Percentiles rank a stretch among this genome's conserved stretches.
Evolutionary conservation across 495 filamentous ascomycete species (phyloP).

Genomic region (Amniculicola lignicola): DNA sequence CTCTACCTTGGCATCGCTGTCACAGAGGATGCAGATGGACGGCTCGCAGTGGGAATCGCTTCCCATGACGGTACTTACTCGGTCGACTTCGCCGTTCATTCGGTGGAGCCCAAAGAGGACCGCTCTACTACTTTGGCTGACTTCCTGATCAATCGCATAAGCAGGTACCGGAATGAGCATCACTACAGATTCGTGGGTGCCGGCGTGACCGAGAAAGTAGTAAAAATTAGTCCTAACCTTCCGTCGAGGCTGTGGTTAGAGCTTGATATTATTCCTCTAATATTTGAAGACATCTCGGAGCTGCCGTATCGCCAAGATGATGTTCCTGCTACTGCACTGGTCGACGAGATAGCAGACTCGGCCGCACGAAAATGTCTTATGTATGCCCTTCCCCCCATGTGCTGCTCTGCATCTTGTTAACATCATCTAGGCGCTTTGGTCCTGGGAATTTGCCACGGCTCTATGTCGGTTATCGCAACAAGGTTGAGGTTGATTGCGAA

Average conservation of each 20-base stretch:
- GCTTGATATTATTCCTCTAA: conserved; percentile 71
- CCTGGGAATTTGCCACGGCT: conserved; percentile 70
- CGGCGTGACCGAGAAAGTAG: conserved; percentile 54
- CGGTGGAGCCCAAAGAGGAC: not conserved
- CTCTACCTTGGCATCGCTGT: conserved; percentile 40
- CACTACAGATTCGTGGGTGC: conserved; percentile 43
- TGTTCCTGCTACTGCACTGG: conserved; percentile 50
- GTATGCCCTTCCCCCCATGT: conserved; percentile 41
- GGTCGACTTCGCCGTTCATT: conserved; percentile 63
- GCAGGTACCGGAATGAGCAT: conserved; percentile 36
- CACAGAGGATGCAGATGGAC: conserved; percentile 4
- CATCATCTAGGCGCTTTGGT: conserved; percentile 62
- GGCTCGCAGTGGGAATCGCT: conserved; percentile 49
- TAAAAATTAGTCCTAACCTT: conserved; percentile 55
- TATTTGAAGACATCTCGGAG: conserved; percentile 42
- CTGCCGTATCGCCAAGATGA: conserved; percentile 34
- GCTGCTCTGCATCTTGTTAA: conserved; percentile 20
- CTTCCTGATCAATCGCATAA: conserved; percentile 32
- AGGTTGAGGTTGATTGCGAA: conserved; percentile 72
- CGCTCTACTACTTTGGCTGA: conserved; percentile 26
- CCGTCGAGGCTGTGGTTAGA: conserved; percentile 76
- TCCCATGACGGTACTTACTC: conserved; percentile 77
- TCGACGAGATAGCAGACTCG: conserved; percentile 83
- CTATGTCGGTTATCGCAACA: conserved; percentile 67
- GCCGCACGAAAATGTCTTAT: conserved; percentile 79